Evolutionary conservation across 163 green algal genomes (phyloP).

Genomic region (Scenedesmus sp.): DNA sequence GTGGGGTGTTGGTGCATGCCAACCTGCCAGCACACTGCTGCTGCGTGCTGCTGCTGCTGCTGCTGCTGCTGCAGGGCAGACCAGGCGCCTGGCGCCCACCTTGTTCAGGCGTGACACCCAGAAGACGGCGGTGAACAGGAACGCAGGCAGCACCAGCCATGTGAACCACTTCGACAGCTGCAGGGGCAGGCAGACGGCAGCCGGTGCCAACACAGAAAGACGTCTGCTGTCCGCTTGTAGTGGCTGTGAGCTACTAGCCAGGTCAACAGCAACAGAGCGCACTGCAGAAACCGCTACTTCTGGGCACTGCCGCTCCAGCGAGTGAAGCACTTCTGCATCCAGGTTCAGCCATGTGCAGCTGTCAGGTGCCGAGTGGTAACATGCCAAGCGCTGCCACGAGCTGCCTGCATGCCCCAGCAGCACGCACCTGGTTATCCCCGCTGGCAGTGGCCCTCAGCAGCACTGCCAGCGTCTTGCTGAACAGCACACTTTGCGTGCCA

Average conservation of each 20-base stretch:
- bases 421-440: constrained; percentile 79
- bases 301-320: no score
- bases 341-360: not conserved
- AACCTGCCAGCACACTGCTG: no score
- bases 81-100: constrained; percentile 52
- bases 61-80: no score
- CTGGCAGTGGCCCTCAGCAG: constrained; percentile 84
- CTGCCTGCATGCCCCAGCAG: not conserved
- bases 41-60: no score
- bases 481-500: constrained; percentile 91
- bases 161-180: constrained; percentile 86
- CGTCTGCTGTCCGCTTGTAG: not conserved
- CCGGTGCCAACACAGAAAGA: not conserved
- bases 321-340: no score
- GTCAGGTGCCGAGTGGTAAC: no score
- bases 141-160: constrained; percentile 81
- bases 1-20: no score
- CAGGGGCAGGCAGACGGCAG: not conserved
- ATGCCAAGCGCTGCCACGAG: not conserved
- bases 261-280: no score
- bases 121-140: constrained; percentile 83
- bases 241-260: no score
- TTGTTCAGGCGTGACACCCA: constrained; percentile 88
- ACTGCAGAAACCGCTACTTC: no score
- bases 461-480: constrained; percentile 88